Conservation (phyloP, 371 early-diverging fungal genomes). For the Lichtheimia hyalospora region DNA sequence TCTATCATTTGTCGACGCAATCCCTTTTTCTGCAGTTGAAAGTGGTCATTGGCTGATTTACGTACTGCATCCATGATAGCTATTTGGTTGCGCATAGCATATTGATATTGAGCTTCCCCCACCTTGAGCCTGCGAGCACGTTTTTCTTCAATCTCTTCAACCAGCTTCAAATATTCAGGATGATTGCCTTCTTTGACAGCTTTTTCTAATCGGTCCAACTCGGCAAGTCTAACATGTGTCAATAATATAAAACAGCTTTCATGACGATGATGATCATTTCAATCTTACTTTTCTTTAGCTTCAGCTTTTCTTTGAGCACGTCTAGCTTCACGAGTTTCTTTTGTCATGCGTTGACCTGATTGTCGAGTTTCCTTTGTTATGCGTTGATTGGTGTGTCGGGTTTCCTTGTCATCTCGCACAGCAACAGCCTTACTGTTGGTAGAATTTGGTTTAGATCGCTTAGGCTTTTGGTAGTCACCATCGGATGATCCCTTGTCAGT, state of each 20-base stretch:
- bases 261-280: neutral
- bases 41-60: conserved; percentile 26
- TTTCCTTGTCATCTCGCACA: conserved; percentile 16
- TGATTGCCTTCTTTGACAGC: conserved; percentile 23
- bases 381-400: conserved; percentile 23
- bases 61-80: conserved; percentile 13
- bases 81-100: conserved; percentile 13
- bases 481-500: neutral
- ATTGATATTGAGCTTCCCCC: conserved; percentile 11
- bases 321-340: conserved; percentile 29
- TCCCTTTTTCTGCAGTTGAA: conserved; percentile 20
- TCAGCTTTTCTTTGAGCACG: conserved; percentile 22
- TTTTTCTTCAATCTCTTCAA: conserved; percentile 22
- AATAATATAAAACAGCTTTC: neutral
- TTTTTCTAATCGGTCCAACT: conserved; percentile 22
- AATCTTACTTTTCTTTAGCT: conserved; percentile 20
- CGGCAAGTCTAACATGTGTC: conserved; percentile 13
- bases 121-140: conserved; percentile 12
- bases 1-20: conserved; percentile 24
- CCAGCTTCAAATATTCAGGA: conserved; percentile 21
- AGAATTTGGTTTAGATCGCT: neutral
- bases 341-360: conserved; percentile 20
- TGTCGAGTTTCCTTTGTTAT: conserved; percentile 18
- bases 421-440: no score
- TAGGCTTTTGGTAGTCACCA: neutral